Evolutionary conservation across 352 stramenopile species (phyloP).

Genomic region (Plasmopara halstedii): DNA sequence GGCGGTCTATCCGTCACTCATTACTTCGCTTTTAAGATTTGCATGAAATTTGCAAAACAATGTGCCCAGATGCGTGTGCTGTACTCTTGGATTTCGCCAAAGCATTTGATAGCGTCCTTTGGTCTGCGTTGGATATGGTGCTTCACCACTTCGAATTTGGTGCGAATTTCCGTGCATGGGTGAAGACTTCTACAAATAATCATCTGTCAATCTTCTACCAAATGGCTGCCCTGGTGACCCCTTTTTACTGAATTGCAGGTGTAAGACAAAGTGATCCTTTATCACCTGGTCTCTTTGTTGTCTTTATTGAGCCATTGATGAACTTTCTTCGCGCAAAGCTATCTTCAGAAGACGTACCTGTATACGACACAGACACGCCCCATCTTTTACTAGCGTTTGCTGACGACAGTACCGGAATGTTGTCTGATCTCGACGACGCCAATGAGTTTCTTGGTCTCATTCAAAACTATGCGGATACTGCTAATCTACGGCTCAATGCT

Average conservation of each 20-base stretch:
- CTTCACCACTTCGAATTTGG: neutral
- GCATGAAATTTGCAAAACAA: neutral
- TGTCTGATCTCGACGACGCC: slow-evolving; percentile 1
- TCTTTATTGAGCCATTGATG: slow-evolving; percentile 11
- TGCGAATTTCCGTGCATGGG: neutral
- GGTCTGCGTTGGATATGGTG: neutral
- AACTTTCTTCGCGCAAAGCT: slow-evolving; percentile 1
- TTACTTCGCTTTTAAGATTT: slow-evolving; percentile 12
- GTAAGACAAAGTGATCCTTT: slow-evolving; percentile 9
- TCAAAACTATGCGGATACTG: slow-evolving; percentile 4
- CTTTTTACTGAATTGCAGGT: slow-evolving; percentile 1
- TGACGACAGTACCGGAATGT: slow-evolving; percentile 9
- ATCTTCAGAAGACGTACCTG: neutral
- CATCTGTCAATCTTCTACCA: slow-evolving; percentile 5
- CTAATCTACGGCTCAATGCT: too few relatives aligned
- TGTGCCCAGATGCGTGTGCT: neutral
- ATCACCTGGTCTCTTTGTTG: too few relatives aligned
- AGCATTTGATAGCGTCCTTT: neutral
- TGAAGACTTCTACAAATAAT: slow-evolving; percentile 13
- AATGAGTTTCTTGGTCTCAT: slow-evolving; percentile 1
- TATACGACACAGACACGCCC: too few relatives aligned
- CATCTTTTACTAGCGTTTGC: slow-evolving; percentile 4
- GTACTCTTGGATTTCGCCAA: neutral
- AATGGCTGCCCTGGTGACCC: slow-evolving; percentile 2
- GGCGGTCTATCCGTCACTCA: slow-evolving; percentile 5